These are phyloP conservation scores for Sporothrix variecibatus DNA, from an alignment of 2,329 filamentous ascomycete genomes.

Conservation along the genomic window DNA sequence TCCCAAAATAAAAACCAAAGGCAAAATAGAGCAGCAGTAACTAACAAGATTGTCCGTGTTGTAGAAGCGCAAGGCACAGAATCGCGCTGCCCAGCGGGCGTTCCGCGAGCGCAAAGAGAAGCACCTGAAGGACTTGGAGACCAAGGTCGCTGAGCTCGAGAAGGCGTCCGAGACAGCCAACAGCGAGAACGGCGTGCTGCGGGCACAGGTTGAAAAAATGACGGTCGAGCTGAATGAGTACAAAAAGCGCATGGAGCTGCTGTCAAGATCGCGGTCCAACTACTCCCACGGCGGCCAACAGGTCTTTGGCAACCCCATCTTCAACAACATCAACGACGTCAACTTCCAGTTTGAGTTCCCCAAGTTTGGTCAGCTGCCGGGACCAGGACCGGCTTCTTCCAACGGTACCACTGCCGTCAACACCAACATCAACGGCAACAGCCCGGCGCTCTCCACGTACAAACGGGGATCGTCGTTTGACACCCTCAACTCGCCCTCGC, in stretches of 20 bases:
- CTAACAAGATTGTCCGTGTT: slow-evolving; percentile 7
- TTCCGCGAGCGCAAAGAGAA: slow-evolving; percentile 95
- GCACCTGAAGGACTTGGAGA: slow-evolving; percentile 82
- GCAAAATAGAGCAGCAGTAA: not conserved
- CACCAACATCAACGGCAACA: slow-evolving; percentile 32
- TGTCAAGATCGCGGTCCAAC: slow-evolving; percentile 38
- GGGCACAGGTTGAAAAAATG: slow-evolving; percentile 85
- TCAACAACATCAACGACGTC: slow-evolving; percentile 67
- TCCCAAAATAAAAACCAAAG: not conserved
- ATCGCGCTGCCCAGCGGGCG: slow-evolving; percentile 86
- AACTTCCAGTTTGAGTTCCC: slow-evolving; percentile 97
- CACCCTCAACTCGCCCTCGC: slow-evolving; percentile 26
- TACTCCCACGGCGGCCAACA: slow-evolving; percentile 39
- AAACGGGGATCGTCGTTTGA: slow-evolving; percentile 21
- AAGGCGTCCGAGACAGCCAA: slow-evolving; percentile 81
- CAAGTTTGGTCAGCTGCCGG: slow-evolving; percentile 77
- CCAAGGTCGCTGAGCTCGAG: slow-evolving; percentile 72
- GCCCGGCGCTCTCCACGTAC: slow-evolving; percentile 24
- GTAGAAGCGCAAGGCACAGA: slow-evolving; percentile 94
- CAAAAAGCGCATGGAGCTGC: slow-evolving; percentile 76
- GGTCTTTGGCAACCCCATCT: slow-evolving; percentile 51
- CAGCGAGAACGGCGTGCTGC: slow-evolving; percentile 81
- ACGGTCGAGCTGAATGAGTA: slow-evolving; percentile 86
- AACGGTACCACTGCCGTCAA: slow-evolving; percentile 28
- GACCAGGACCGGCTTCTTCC: slow-evolving; percentile 47